A percentile compares a stretch with the other conserved stretches of the same genome.
Evolutionary conservation across 306 rosid genomes (phyloP).

Genomic region (Crataegus laevigata): DNA sequence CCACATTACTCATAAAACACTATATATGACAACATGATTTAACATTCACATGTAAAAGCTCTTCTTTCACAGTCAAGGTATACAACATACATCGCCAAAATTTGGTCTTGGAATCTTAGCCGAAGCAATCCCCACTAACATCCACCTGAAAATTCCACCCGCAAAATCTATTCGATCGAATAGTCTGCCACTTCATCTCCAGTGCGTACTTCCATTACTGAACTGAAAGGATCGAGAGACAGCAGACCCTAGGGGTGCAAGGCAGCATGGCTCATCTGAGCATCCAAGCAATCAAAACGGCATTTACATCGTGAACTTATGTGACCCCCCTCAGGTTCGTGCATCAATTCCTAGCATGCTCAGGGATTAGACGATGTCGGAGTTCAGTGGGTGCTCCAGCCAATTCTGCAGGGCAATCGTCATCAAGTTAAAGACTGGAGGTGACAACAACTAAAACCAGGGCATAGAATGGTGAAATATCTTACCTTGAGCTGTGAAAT

Average conservation of each 20-base stretch:
- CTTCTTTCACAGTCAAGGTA: conserved; percentile 22
- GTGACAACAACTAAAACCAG: background rate
- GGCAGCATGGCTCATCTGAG: conserved; percentile 33
- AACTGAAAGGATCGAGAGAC: conserved; percentile 11
- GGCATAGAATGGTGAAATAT: background rate
- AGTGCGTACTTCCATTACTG: conserved; percentile 15
- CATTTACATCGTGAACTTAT: conserved; percentile 21
- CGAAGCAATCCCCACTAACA: conserved; percentile 30
- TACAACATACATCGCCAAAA: conserved; percentile 18
- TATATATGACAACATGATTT: conserved; percentile 21
- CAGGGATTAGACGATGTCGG: conserved; percentile 81
- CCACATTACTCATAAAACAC: conserved; percentile 17
- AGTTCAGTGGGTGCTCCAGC: conserved; percentile 69
- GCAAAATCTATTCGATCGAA: background rate
- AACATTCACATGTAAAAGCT: conserved; percentile 23
- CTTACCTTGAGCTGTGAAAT: conserved; percentile 83
- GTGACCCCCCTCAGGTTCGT: background rate
- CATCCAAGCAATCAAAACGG: conserved; percentile 42
- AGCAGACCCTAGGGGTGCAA: conserved; percentile 19
- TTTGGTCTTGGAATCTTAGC: conserved; percentile 24
- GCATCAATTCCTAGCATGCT: conserved; percentile 49
- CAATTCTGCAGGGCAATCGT: conserved; percentile 48
- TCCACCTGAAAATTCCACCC: conserved; percentile 26
- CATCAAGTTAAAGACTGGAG: conserved; percentile 16
- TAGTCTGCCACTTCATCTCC: conserved; percentile 19